phyloP scores from a whole-genome alignment of 2,329 filamentous ascomycete species.

The Diatrype stigma region DNA sequence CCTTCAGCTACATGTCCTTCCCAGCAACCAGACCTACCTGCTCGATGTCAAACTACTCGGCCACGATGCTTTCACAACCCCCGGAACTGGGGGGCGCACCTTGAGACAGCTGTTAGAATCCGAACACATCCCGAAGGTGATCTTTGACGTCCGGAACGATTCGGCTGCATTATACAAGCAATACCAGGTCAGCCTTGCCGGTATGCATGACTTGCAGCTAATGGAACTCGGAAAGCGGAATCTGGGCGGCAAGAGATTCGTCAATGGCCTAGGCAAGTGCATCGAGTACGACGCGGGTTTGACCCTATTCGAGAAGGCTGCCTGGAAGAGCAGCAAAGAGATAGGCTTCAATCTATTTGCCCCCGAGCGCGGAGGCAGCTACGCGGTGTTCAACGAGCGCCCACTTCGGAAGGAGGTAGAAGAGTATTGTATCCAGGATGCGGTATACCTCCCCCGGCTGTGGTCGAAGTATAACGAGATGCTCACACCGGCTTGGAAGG shows the following conservation, averaged over 20 bases:
- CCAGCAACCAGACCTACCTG: slow-evolving; percentile 31
- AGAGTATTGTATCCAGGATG: slow-evolving; percentile 44
- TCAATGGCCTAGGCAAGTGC: slow-evolving; percentile 24
- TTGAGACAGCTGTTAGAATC: slow-evolving; percentile 43
- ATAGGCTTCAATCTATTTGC: slow-evolving; percentile 34
- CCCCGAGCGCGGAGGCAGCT: slow-evolving; percentile 38
- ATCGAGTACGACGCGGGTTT: slow-evolving; percentile 25
- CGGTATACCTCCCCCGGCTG: slow-evolving; percentile 35
- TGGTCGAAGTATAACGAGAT: slow-evolving; percentile 23
- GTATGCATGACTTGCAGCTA: slow-evolving; percentile 51
- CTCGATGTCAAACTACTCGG: slow-evolving; percentile 40
- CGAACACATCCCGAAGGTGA: slow-evolving; percentile 39
- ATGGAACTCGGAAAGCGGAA: slow-evolving; percentile 42
- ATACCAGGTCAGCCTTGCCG: slow-evolving; percentile 37
- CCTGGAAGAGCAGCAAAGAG: slow-evolving; percentile 33
- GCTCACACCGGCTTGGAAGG: slow-evolving; percentile 13
- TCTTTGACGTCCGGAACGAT: slow-evolving; percentile 57
- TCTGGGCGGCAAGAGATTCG: not conserved
- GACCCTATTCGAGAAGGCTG: slow-evolving; percentile 4
- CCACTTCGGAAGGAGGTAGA: slow-evolving; percentile 36
- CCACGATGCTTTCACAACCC: slow-evolving; percentile 31
- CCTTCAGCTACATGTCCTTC: slow-evolving; percentile 34
- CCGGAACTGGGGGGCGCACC: slow-evolving; percentile 4
- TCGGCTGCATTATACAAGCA: slow-evolving; percentile 49
- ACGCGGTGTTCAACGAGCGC: slow-evolving; percentile 42